Evolutionary conservation across 176 grass and related monocot species (phyloP), one percentile per base, ranked within the genome.

Genomic region (Carex kokanica): DNA sequence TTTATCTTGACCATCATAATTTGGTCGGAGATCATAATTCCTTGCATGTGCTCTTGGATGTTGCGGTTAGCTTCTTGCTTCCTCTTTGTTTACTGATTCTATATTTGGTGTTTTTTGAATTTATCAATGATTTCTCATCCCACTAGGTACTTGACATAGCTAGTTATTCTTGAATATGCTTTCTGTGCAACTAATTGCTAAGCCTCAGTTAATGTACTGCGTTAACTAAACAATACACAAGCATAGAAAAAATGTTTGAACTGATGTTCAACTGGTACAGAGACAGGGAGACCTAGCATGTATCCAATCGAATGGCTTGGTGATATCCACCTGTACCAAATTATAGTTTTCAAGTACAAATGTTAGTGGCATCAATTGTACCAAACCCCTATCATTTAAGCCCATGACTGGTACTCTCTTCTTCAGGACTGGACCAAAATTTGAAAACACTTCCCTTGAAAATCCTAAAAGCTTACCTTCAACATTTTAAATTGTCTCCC

Each of bases 1-100:
- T 93, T 81, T 98, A 98, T 86, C 86, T 94, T 74, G 95, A 98
- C 73, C 87, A 90, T 80, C 87, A 90, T 88, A 88, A 93, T 86
- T 88, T 94, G 81, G 67, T 74, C 75, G 80, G 84, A 47, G 90
- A 91, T 84, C 82, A 89, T 82, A 84, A 85, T 80, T 87, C 86
- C 78, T 82, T 91, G 36, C 64, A 56, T 82, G 79, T 83, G 25
- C 82, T 98, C 60, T 80, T 84, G 84, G 82, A 94, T 82, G 81
- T 87, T 1, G 58, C 87, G 49, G 95, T 98, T 92, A 94, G 95
- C 89, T 92, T 34, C 78, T 59, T 25, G 67, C 72, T 51, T 81
- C 59, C 54, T 16, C 85, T 67, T 88, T 29, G 27, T 91, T 58
- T 88, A 74, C 64, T 66, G 9, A 63, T 61, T 62, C 32, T 63